phyloP scores from a whole-genome alignment of 1,139 yeast species.

The Geotrichum klebahnii region DNA sequence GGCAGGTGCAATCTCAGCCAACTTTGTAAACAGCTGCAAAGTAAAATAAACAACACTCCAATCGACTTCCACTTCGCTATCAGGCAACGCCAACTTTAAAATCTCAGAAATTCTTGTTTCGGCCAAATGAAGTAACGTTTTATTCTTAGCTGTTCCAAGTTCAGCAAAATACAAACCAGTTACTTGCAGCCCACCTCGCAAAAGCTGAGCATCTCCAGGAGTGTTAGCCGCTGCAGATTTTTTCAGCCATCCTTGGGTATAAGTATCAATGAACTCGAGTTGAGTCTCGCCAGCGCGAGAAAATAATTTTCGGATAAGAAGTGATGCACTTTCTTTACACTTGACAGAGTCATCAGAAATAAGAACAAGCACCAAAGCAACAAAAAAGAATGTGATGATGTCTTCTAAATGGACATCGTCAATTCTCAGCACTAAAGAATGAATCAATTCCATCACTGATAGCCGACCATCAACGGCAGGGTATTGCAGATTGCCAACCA shows the following conservation, averaged over 20 bases:
- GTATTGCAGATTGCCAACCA: conserved; percentile 79
- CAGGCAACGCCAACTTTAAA: conserved; percentile 27
- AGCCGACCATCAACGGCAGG: conserved; percentile 85
- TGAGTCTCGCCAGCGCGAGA: conserved; percentile 47
- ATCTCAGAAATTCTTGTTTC: conserved; percentile 27
- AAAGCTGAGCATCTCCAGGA: conserved; percentile 50
- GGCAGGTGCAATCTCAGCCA: conserved; percentile 25
- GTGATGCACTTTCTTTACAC: conserved; percentile 81
- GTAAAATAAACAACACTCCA: conserved; percentile 81
- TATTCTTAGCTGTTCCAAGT: conserved; percentile 41
- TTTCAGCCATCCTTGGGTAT: conserved; percentile 63
- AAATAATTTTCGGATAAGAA: conserved; percentile 56
- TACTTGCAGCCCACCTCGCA: conserved; percentile 73
- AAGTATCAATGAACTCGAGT: conserved; percentile 52
- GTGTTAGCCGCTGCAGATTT: conserved; percentile 33
- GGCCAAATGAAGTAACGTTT: conserved; percentile 26
- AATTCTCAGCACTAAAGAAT: conserved; percentile 63
- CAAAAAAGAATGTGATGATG: conserved; percentile 72
- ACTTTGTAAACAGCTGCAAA: conserved; percentile 49
- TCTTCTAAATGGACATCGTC: conserved; percentile 56
- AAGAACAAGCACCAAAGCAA: conserved; percentile 71
- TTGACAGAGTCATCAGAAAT: conserved; percentile 75
- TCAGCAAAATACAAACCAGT: conserved; percentile 60
- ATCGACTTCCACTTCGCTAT: conserved; percentile 32
- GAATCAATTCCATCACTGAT: conserved; percentile 84